Percentiles rank a stretch among this genome's conserved stretches.
phyloP scores from a whole-genome alignment of 257 asterid species.

The Gardenia jasminoides region DNA sequence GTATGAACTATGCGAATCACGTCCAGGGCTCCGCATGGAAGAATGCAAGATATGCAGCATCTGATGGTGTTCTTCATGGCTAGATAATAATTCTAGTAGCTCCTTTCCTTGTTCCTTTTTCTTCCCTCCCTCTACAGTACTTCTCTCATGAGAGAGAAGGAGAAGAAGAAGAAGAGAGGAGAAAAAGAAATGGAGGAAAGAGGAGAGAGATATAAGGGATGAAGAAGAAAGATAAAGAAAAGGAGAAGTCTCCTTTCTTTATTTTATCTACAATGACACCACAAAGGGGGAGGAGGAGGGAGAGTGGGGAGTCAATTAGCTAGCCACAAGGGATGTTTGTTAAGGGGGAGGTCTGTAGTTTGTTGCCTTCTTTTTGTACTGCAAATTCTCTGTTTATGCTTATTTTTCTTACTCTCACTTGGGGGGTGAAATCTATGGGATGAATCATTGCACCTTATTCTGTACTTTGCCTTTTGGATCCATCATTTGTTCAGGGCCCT shows the following conservation, averaged over 20 bases:
- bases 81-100: not conserved
- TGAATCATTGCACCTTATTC: slow-evolving; percentile 51
- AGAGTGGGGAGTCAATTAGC: slow-evolving; percentile 25
- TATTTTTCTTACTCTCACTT: slow-evolving; percentile 22
- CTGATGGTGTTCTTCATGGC: slow-evolving; percentile 68
- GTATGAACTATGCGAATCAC: slow-evolving; percentile 87
- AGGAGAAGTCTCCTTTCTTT: slow-evolving; percentile 27
- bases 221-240: slow-evolving; percentile 18
- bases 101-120: not conserved
- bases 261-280: slow-evolving; percentile 12
- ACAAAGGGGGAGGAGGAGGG: slow-evolving; percentile 8
- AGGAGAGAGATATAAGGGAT: not conserved
- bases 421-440: slow-evolving; percentile 42
- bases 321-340: slow-evolving; percentile 37
- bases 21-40: slow-evolving; percentile 96
- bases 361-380: slow-evolving; percentile 14
- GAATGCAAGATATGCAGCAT: slow-evolving; percentile 98
- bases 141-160: slow-evolving; percentile 20
- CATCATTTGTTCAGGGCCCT: slow-evolving; percentile 48
- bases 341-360: slow-evolving; percentile 11
- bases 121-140: slow-evolving; percentile 5
- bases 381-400: not conserved
- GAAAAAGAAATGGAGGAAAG: slow-evolving; percentile 2
- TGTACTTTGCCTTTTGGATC: slow-evolving; percentile 67
- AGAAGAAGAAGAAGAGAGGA: slow-evolving; percentile 16